Base-by-base conservation (phyloP, 2,329 filamentous ascomycete species). In the Hortaea werneckii region DNA sequence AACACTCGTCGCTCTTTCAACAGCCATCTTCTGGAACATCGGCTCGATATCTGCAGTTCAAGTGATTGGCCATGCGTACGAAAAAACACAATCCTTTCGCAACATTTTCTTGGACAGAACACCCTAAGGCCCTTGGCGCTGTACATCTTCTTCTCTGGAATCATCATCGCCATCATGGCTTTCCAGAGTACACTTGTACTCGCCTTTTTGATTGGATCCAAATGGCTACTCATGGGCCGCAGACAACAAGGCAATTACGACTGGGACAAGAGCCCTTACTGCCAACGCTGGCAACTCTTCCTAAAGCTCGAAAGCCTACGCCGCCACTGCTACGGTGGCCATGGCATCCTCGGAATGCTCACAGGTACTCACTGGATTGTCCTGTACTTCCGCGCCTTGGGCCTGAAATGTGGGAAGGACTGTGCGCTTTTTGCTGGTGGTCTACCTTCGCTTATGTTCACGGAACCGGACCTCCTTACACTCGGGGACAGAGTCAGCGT, bases 231-330 rank as follows among this genome's bases (percentile, higher is more conserved):
- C 2, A 63, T 78, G 26, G 75, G 75, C 11, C 69, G 69, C 13
- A 66, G 75, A 35, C 60, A 61, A 49, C 70, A 71, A 3, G 76
- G 76, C 10, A 73, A 72, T 49, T 76, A 76, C 52, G 73, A 77
- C 58, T 79, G 76, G 76, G 76, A 79, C 55, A 72, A 72, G 57
- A 71, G 49, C 9, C 43, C 51, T 4, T 79, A 78, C 60, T 78
- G 75, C 58, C 76, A 79, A 54, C 70, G 74, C 30, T 79, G 76
- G 75, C 75, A 79, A 54, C 55, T 78, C 6, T 75, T 74, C 54
- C 64, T 78, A 3, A 66, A 67, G 29, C 67, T 77, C 34, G 75
- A 78, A 61, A 67, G 66, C 12, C 58, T 79, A 3, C 68, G 74
- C 1, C 65, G 71, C 6, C 62, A 69, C 37, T 76, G 74, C 57